phyloP scores from a whole-genome alignment of 2,329 filamentous ascomycete species.

The Pyrenophora tritici-repentis region DNA sequence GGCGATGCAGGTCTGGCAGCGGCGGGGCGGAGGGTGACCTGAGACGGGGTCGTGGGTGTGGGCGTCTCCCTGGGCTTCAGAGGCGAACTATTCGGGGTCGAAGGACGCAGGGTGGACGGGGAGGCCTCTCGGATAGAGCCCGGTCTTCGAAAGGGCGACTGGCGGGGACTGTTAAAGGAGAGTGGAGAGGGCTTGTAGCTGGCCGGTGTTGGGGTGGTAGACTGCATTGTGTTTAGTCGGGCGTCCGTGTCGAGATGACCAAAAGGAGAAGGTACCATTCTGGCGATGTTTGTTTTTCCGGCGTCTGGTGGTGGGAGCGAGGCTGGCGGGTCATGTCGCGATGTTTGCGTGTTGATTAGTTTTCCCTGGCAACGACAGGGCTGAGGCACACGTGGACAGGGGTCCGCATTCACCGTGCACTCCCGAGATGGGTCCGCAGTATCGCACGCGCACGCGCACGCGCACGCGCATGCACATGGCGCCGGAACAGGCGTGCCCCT shows the following conservation, averaged over 20 bases:
- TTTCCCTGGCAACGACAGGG: no score
- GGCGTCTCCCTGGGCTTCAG: conserved; percentile 44
- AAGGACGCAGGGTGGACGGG: conserved; percentile 47
- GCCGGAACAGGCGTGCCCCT: conserved; percentile 10
- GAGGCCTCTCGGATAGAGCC: conserved; percentile 48
- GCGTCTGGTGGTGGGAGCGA: no score
- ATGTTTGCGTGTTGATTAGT: no score
- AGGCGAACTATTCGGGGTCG: conserved; percentile 50
- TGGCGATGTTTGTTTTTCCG: background rate
- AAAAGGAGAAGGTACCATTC: conserved; percentile 9
- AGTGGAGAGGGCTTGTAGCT: conserved; percentile 50
- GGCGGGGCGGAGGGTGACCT: conserved; percentile 36
- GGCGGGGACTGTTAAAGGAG: conserved; percentile 52
- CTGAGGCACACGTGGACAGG: no score
- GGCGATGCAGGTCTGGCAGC: conserved; percentile 43
- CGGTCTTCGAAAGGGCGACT: conserved; percentile 52
- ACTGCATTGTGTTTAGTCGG: conserved; percentile 20
- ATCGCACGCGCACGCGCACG: no score
- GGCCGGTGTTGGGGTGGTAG: conserved; percentile 38
- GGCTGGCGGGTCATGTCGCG: no score
- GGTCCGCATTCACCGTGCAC: no score
- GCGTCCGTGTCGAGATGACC: background rate
- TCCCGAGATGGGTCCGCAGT: no score
- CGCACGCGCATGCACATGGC: no score
- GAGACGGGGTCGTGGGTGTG: conserved; percentile 31